Evolutionary conservation across 2,329 filamentous ascomycete genomes (phyloP).

Genomic region (Ceratocystis ficicola): DNA sequence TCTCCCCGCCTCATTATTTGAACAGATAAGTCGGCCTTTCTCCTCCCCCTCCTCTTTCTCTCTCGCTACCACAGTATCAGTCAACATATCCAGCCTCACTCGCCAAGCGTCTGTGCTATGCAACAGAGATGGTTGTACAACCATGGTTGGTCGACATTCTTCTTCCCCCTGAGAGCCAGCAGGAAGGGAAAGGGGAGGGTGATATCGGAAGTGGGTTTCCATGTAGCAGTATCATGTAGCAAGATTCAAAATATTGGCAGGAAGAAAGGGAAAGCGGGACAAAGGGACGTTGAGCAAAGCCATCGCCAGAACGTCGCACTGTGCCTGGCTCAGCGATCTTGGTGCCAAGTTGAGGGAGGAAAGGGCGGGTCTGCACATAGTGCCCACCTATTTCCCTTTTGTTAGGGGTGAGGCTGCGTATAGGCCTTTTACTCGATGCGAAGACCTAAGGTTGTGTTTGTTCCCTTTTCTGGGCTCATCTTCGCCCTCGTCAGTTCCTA

Average conservation of each 20-base stretch:
- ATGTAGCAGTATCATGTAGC: background rate
- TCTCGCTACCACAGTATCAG: background rate
- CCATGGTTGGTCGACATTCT: background rate
- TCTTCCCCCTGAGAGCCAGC: background rate
- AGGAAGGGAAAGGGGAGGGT: background rate
- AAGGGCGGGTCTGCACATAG: too few relatives aligned
- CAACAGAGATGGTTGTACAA: background rate
- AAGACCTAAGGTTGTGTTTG: too few relatives aligned
- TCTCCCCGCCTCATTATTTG: too few relatives aligned
- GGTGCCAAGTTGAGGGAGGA: too few relatives aligned
- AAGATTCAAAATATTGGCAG: background rate
- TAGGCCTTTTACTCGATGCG: too few relatives aligned
- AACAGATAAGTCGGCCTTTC: too few relatives aligned
- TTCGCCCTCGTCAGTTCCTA: too few relatives aligned
- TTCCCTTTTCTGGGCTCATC: too few relatives aligned
- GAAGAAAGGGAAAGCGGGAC: background rate
- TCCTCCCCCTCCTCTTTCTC: background rate
- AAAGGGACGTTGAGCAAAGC: constrained; percentile 7
- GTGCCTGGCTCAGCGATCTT: too few relatives aligned
- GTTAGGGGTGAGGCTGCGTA: background rate
- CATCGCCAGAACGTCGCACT: background rate
- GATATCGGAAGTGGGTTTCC: background rate
- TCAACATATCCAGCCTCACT: background rate
- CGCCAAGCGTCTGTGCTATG: background rate
- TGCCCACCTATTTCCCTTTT: background rate